Conservation (phyloP, 148 eudicot species). For the Oxyria digyna region DNA sequence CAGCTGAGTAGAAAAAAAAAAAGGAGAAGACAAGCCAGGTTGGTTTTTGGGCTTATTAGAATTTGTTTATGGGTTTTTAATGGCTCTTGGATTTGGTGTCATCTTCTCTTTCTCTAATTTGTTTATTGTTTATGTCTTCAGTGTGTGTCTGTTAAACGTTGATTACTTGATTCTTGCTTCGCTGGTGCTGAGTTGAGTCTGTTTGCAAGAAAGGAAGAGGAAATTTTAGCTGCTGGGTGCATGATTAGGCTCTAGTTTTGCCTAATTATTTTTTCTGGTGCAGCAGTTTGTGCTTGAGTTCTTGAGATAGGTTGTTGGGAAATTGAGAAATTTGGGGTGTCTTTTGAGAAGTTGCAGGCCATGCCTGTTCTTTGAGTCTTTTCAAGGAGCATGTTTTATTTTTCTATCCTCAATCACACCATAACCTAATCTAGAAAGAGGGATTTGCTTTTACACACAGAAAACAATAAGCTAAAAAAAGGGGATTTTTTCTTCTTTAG, state of each 20-base stretch:
- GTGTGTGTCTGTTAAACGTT: conserved; percentile 12
- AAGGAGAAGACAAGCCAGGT: conserved; percentile 8
- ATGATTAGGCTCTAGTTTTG: conserved; percentile 7
- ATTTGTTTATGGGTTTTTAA: conserved; percentile 4
- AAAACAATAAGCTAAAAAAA: not conserved
- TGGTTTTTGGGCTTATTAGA: conserved; percentile 11
- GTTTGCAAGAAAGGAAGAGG: not conserved
- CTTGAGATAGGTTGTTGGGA: conserved; percentile 2
- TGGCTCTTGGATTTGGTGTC: conserved; percentile 3
- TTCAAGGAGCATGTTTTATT: not conserved
- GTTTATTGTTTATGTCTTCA: conserved; percentile 8
- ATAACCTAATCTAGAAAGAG: conserved; percentile 1
- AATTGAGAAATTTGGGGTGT: not conserved
- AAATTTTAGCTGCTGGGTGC: not conserved
- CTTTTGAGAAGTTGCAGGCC: conserved; percentile 9
- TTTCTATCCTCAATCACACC: not conserved
- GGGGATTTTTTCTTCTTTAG: not conserved
- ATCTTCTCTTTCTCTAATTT: not conserved
- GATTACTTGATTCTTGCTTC: not conserved
- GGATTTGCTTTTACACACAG: not conserved
- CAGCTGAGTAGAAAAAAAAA: conserved; percentile 14
- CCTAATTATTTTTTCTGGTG: not conserved
- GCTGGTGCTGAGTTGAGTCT: not conserved
- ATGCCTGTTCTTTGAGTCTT: conserved; percentile 9
- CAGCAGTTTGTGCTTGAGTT: not conserved